Evolutionary conservation across 2,329 filamentous ascomycete species (phyloP), one percentile per base, ranked within the genome.

Genomic region (Diplodia sapinea): DNA sequence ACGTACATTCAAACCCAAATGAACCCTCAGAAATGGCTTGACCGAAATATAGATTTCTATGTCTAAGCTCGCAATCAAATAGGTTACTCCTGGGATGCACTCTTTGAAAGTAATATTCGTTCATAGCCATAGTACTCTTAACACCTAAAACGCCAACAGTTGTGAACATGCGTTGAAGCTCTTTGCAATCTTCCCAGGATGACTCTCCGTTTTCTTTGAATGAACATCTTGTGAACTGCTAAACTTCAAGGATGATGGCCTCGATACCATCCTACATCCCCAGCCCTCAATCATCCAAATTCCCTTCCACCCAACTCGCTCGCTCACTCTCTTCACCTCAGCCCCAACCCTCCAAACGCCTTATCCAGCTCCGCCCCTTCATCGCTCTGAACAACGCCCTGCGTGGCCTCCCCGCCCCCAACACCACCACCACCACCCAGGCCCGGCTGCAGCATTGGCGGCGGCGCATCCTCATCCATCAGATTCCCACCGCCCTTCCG

Each of bases 261-360:
- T 11, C 11, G 3, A 36, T 3, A 11, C n/a, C 17, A 47, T n/a
- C 17, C 40, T 7, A 17, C 17, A 20, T 47, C 40, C n/a, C 1
- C 3, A 43, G 5, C 40, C 4, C 4, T 29, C 13, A 11, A 31
- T 56, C n/a, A 7, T 15, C 2, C 4, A 12, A 26, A 23, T 17
- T n/a, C 20, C 38, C 5, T 9, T 11, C 31, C 29, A 17, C 59
- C 31, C 43, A 15, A 6, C 29, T 7, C 1, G 2, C 29, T 1
- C 5, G 12, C 11, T 15, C 38, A 55, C 9, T 13, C 47, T 33
- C 54, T 12, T 71, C 69, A 70, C 50, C 66, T 43, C 43, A 95
- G 77, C 0, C 84, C 88, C 70, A 96, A 75, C 0, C 89, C 89
- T 52, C 87, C 86, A 83, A 96, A 94, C 9, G 94, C 89, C 67